A percentile compares a stretch with the other conserved stretches of the same genome.
phyloP scores from a whole-genome alignment of 176 grass and related monocot genomes.

The Neostapfia colusana region DNA sequence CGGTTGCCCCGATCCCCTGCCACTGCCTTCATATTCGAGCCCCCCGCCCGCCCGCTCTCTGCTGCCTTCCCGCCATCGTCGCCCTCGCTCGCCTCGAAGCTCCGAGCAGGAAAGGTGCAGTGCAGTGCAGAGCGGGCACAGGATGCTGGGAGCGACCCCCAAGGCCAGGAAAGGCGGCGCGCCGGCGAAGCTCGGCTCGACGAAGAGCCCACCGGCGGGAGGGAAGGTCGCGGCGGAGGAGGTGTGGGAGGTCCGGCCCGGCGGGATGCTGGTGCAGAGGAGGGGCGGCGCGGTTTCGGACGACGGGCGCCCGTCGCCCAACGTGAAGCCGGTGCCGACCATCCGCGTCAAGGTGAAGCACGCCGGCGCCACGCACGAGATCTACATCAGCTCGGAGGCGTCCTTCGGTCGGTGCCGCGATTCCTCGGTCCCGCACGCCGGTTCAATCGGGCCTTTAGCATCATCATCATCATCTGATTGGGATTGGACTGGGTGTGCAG shows the following conservation, averaged over 20 bases:
- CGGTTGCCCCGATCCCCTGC: constrained; percentile 11
- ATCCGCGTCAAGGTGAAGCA: constrained; percentile 88
- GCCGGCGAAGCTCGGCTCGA: constrained; percentile 40
- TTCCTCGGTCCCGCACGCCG: no score
- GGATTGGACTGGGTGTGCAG: constrained; percentile 21
- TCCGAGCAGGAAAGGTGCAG: no score
- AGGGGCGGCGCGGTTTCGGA: constrained; percentile 30
- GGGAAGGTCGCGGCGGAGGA: constrained; percentile 58
- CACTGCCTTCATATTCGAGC: constrained; percentile 19
- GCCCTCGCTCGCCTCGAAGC: constrained; percentile 8
- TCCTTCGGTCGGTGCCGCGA: constrained; percentile 48
- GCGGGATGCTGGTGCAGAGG: constrained; percentile 98
- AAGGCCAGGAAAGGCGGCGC: constrained; percentile 42
- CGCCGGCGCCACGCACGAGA: constrained; percentile 76
- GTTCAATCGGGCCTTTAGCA: no score
- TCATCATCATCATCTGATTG: neutral
- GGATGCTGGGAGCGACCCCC: constrained; percentile 44
- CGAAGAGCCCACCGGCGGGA: constrained; percentile 27
- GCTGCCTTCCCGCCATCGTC: constrained; percentile 21
- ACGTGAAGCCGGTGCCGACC: constrained; percentile 64
- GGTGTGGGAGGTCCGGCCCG: constrained; percentile 88
- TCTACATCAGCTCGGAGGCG: constrained; percentile 90
- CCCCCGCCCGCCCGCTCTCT: neutral
- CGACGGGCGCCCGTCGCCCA: constrained; percentile 43
- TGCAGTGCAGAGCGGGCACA: no score